Evolutionary conservation across 176 grass and related monocot genomes (phyloP).

Genomic region (Ampelocalamus luodianensis): DNA sequence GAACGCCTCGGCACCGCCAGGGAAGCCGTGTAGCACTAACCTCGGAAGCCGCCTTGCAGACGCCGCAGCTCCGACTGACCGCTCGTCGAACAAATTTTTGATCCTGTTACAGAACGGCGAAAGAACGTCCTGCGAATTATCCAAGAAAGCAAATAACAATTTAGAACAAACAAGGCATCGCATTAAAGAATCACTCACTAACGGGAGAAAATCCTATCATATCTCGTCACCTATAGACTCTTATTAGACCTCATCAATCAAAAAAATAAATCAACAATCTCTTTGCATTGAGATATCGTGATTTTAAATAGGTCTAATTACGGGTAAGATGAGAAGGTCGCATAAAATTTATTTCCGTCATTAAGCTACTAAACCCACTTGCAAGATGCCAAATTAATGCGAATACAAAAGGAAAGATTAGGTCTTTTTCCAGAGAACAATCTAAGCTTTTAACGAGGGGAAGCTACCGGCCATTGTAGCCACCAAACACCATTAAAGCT

Average conservation of each 20-base stretch:
- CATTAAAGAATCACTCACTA: not conserved
- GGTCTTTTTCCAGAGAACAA: conserved; percentile 38
- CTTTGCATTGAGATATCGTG: too few species aligned
- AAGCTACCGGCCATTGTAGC: conserved; percentile 18
- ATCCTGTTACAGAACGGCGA: conserved; percentile 62
- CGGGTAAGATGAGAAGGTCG: too few species aligned
- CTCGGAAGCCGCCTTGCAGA: conserved; percentile 42
- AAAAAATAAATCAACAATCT: too few species aligned
- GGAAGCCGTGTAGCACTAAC: conserved; percentile 65
- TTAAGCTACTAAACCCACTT: conserved; percentile 37
- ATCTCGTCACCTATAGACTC: too few species aligned
- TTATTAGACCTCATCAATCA: too few species aligned
- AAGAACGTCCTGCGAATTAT: conserved; percentile 75
- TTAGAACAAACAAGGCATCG: conserved; percentile 30
- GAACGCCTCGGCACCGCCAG: conserved; percentile 78
- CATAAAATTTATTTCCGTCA: not conserved
- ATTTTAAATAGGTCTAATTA: too few species aligned
- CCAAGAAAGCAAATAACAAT: conserved; percentile 9
- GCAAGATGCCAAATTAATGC: conserved; percentile 37
- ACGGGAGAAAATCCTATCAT: too few species aligned
- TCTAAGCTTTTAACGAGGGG: conserved; percentile 29
- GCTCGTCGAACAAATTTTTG: conserved; percentile 44
- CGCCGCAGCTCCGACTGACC: conserved; percentile 23
- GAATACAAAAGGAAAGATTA: conserved; percentile 10
- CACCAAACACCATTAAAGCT: conserved; percentile 47